Conservation (phyloP, 257 asterid genomes). For the Perilla frutescens region DNA sequence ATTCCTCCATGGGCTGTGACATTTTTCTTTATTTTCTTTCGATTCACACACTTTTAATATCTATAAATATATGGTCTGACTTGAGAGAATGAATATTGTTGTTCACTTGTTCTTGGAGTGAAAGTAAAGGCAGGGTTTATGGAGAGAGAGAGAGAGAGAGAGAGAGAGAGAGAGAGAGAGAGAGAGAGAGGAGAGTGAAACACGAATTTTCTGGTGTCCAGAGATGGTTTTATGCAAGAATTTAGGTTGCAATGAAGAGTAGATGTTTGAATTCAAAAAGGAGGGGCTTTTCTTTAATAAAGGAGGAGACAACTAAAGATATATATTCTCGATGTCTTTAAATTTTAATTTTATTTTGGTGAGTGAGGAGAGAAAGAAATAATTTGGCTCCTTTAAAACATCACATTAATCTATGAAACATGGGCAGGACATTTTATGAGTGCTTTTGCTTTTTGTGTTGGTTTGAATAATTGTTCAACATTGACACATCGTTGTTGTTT, state of each 20-base stretch:
- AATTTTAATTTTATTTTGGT: constrained; percentile 25
- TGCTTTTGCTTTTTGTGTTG: constrained; percentile 52
- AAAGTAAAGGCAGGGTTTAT: constrained; percentile 35
- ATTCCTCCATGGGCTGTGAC: constrained; percentile 60
- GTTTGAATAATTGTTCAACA: constrained; percentile 41
- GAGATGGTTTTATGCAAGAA: constrained; percentile 28
- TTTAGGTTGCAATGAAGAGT: not conserved
- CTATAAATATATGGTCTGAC: too few relatives aligned
- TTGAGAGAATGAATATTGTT: too few relatives aligned
- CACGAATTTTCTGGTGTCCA: constrained; percentile 25
- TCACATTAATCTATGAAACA: constrained; percentile 46
- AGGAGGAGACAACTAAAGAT: constrained; percentile 59
- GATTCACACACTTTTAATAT: too few relatives aligned
- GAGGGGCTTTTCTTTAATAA: constrained; percentile 61
- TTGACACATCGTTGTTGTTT: constrained; percentile 46
- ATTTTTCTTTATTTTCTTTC: constrained; percentile 31
- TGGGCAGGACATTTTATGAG: constrained; percentile 23
- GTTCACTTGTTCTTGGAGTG: constrained; percentile 44
- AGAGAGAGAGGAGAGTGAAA: constrained; percentile 28
- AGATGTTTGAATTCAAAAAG: constrained; percentile 55
- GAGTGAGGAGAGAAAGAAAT: constrained; percentile 47
- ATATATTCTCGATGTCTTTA: constrained; percentile 56
- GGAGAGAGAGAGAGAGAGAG: constrained; percentile 29
- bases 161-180: constrained; percentile 40
- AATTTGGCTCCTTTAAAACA: constrained; percentile 41